Conservation (phyloP, 306 rosid species). For the Acacia acuminata region DNA sequence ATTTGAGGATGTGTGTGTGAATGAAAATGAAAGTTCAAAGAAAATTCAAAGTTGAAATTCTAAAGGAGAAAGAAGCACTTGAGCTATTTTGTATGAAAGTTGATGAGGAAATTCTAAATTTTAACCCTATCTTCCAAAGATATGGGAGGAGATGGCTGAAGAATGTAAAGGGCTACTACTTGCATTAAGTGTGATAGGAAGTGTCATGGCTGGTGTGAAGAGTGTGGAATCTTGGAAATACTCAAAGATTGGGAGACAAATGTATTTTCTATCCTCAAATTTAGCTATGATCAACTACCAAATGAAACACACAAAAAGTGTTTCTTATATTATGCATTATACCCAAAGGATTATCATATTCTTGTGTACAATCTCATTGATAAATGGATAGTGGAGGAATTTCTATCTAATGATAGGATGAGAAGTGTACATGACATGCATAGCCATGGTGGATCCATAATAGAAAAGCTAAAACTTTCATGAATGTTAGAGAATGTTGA, state of each 20-base stretch:
- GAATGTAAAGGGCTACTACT: neutral
- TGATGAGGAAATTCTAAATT: too few relatives aligned
- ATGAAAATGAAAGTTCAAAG: neutral
- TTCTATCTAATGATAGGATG: neutral
- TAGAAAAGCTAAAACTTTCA: neutral
- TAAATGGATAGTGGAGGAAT: neutral
- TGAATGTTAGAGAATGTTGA: neutral
- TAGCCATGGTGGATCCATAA: neutral
- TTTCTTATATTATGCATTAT: neutral
- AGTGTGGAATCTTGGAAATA: neutral
- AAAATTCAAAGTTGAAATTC: neutral
- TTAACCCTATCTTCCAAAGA: neutral
- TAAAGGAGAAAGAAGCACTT: neutral
- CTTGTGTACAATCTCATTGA: too few relatives aligned
- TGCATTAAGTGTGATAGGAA: neutral
- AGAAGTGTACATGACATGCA: neutral
- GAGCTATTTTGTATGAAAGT: too few relatives aligned
- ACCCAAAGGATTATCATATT: neutral
- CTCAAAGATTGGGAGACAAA: neutral
- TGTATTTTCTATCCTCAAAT: neutral
- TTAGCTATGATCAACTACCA: neutral
- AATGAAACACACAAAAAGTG: neutral
- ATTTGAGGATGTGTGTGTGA: neutral
- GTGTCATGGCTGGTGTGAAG: neutral
- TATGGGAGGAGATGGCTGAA: neutral